Evolutionary conservation across 495 filamentous ascomycete genomes (phyloP).

Genomic region (Bathelium albidoporum): DNA sequence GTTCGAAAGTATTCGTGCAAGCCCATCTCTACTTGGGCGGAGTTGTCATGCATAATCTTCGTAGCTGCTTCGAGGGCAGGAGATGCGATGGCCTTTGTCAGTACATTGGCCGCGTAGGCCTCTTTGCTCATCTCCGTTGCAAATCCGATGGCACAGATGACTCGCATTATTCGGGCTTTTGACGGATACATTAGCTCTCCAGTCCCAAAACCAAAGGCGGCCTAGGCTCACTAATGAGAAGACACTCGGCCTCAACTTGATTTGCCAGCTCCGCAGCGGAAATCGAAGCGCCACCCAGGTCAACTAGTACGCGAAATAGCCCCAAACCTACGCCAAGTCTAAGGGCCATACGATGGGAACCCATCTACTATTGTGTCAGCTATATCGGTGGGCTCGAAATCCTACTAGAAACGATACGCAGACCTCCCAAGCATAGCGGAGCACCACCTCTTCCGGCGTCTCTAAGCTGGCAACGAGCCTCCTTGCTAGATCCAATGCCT

Average conservation of each 20-base stretch:
- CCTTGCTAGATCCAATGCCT: background rate
- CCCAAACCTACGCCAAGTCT: background rate
- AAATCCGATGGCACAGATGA: background rate
- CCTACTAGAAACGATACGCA: background rate
- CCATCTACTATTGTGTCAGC: background rate
- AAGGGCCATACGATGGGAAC: background rate
- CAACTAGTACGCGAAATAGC: background rate
- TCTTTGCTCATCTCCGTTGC: background rate
- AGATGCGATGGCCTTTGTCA: background rate
- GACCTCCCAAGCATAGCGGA: background rate
- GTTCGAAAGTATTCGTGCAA: background rate
- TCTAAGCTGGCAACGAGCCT: background rate
- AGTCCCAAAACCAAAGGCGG: background rate
- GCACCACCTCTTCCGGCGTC: background rate
- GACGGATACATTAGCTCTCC: background rate
- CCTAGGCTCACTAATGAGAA: background rate
- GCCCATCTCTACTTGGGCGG: background rate
- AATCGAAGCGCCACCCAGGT: background rate
- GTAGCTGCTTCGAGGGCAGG: background rate
- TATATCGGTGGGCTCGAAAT: background rate
- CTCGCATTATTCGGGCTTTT: background rate
- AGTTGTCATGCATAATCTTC: background rate
- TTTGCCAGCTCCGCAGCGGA: background rate
- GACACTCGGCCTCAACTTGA: background rate
- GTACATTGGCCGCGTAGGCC: background rate